Conservation (phyloP, 345 rosid species). For the Gossypium raimondii region DNA sequence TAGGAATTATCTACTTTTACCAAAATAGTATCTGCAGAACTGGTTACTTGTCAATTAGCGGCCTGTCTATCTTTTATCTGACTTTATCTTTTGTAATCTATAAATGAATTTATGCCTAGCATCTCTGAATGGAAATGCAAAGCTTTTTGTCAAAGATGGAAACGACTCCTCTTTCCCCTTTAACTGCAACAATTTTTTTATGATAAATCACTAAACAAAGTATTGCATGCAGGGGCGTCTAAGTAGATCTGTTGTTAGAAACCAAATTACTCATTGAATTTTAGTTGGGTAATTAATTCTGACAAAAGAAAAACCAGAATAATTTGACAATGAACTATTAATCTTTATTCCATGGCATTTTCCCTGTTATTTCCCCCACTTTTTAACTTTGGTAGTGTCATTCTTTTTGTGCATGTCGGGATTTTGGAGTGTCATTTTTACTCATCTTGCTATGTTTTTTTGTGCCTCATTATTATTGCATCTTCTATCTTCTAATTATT, state of each 20-base stretch:
- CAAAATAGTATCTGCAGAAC: background rate
- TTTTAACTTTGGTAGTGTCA: background rate
- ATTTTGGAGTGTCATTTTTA: background rate
- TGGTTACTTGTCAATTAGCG: background rate
- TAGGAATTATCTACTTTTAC: background rate
- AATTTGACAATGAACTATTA: background rate
- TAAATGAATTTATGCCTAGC: background rate
- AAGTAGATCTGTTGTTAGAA: background rate
- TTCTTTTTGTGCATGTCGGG: background rate
- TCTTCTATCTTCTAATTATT: slow-evolving; percentile 1
- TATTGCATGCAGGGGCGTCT: background rate
- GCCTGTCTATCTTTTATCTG: background rate
- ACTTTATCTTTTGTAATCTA: background rate
- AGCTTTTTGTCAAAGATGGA: background rate
- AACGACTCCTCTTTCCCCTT: background rate
- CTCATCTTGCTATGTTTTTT: background rate
- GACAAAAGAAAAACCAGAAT: background rate
- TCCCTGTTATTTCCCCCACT: background rate
- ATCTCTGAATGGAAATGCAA: background rate
- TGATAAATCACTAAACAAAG: slow-evolving; percentile 3
- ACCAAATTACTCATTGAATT: background rate
- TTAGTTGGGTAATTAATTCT: background rate
- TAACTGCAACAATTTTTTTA: background rate
- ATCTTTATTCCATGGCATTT: background rate
- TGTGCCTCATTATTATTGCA: background rate